A percentile compares a stretch with the other conserved stretches of the same genome.
Conservation (phyloP, 257 asterid species). For the Solanum clarkiae region DNA sequence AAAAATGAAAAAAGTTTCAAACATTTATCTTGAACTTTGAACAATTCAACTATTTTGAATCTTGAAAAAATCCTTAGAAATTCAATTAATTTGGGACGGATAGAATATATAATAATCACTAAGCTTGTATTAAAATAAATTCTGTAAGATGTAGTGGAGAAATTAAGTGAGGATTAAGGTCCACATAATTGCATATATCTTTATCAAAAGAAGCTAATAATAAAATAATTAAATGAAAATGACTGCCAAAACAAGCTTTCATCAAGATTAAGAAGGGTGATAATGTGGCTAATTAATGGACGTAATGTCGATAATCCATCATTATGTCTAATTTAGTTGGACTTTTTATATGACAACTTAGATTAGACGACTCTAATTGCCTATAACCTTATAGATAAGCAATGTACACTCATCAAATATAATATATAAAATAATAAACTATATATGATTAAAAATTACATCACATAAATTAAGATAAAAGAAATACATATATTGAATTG, state of each 20-base stretch:
- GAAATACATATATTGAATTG: no score
- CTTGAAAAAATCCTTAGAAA: no score
- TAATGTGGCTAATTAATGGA: slow-evolving; percentile 8
- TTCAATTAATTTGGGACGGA: no score
- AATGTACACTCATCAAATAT: neutral
- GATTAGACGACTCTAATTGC: neutral
- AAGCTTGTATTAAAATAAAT: neutral
- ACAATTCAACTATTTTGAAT: no score
- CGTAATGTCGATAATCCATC: slow-evolving; percentile 6
- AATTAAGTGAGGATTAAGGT: neutral
- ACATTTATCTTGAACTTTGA: no score
- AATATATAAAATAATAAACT: no score
- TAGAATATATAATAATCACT: neutral
- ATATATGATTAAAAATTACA: no score
- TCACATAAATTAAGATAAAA: no score
- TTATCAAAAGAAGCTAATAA: neutral
- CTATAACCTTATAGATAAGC: neutral
- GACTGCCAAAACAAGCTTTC: neutral
- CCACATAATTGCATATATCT: neutral
- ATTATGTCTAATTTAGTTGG: slow-evolving; percentile 6
- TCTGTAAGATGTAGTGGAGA: neutral
- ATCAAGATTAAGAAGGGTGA: slow-evolving; percentile 13
- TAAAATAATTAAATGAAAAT: neutral
- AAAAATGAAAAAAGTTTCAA: no score
- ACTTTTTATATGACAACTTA: neutral